Base-by-base conservation (phyloP, 306 rosid species). In the Vigna trinervia region DNA sequence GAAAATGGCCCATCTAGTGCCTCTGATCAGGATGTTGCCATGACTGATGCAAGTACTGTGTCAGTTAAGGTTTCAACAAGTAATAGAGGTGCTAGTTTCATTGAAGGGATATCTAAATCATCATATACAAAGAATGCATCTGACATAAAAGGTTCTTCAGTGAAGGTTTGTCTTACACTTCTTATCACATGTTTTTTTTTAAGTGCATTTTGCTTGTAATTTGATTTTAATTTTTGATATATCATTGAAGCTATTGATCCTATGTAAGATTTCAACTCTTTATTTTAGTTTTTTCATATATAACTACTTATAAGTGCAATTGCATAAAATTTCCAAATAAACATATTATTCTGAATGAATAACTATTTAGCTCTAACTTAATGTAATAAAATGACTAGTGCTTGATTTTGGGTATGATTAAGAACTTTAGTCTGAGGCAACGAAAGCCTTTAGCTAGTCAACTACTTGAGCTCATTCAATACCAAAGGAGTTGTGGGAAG, bases 1-100 rank as follows among this genome's bases (percentile, higher is more conserved):
- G 99, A 96, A 78, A 92, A 92, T 83, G 98, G 96, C 19, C 86
- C 90, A 28, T 78, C 88, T 30, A 91, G 80, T 87, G 79, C 88
- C 51, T 75, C 90, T 68, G 99, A 96, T 73, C 99, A 89, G 81
- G 98, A 96, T 86, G 93, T 96, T 85, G 87, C 97, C 61, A 96
- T 96, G 99, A 83, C 87, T 50, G 99, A 96, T 87, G 98, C 96
- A 36, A 87, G 87, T 60, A 73, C 91, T 17, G 85, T 83, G 84
- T 81, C 92, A 41, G 76, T 47, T 67, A 95, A 92, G 91, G 84
- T 83, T 79, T 87, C 89, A 41, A 36, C 87, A 53, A 78, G 84
- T 73, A 78, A 83, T 58, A 87, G 97, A 80, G 90, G 96, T 74
- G 82, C 97, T 36, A 83, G 92, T 91, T 89, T 89, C 87, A 87